Percentiles rank a stretch among this genome's conserved stretches.
Evolutionary conservation across 2,329 filamentous ascomycete genomes (phyloP).

Genomic region (Paecilomyces niveus): DNA sequence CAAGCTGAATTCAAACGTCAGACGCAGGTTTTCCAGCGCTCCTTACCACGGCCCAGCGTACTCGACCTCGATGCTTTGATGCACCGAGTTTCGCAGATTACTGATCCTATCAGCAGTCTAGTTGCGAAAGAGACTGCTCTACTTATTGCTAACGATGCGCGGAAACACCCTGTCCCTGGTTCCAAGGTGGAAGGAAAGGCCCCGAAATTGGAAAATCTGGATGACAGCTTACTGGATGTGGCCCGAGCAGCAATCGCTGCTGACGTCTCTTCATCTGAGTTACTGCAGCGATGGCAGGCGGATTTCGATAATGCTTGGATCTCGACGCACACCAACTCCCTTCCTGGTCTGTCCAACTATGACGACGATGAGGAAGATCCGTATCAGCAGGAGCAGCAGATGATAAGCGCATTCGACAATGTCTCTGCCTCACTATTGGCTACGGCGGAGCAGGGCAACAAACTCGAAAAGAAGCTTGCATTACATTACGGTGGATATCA

Average conservation of each 20-base stretch:
- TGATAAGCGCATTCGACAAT: constrained; percentile 66
- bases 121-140: constrained; percentile 72
- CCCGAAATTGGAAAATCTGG: constrained; percentile 55
- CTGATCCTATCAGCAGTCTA: constrained; percentile 58
- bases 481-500: constrained; percentile 87
- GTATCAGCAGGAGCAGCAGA: constrained; percentile 48
- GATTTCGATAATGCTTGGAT: constrained; percentile 48
- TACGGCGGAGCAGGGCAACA: constrained; percentile 72
- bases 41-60: constrained; percentile 66
- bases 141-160: constrained; percentile 75
- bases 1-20: constrained; percentile 69
- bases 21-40: constrained; percentile 84
- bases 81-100: constrained; percentile 52
- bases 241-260: constrained; percentile 71
- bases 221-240: constrained; percentile 64
- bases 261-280: constrained; percentile 51
- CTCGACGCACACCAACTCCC: constrained; percentile 40
- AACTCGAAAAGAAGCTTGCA: constrained; percentile 86
- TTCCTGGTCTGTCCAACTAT: constrained; percentile 77
- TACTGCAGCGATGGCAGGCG: constrained; percentile 44
- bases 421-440: constrained; percentile 67
- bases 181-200: constrained; percentile 57
- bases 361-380: constrained; percentile 65
- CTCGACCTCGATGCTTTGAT: constrained; percentile 66
- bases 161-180: constrained; percentile 64